Evolutionary conservation across 768 basidiomycete species (phyloP), one percentile per base, ranked within the genome.

Genomic region (Macrolepiota dolichaula): DNA sequence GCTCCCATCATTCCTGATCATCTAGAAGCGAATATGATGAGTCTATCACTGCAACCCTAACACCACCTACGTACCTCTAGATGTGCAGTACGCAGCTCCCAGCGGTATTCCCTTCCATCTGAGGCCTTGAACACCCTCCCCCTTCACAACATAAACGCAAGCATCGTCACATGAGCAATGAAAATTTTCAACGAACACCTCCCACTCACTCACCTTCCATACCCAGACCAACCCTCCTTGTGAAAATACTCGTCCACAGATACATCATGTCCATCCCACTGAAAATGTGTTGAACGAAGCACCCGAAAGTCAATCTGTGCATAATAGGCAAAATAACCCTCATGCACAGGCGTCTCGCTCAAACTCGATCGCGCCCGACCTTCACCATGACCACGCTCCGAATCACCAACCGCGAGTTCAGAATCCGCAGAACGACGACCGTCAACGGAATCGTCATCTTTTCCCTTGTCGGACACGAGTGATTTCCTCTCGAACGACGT

Each of bases 41-140:
- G 7, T 32, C 29, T 2, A 42, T 13, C 13, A 46, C n/a, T 9
- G 15, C 3, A 49, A 32, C 25, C 37, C 13, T 13, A 15, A 29
- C 22, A 35, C 11, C 4, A 17, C 25, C 54, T 19, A 19, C 55
- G 36, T 17, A 62, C 52, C 50, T 64, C 59, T 29, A 70, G 70
- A 15, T 72, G 67, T 5, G 64, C 66, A 4, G 55, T 37, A 0
- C 55, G 59, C 60, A 76, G 65, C 12, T 67, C 65, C 76, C 76
- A 78, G 17, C 70, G 68, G 32, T 76, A 77, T n/a, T 68, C 62
- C 13, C 53, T 61, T 9, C 73, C 72, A 50, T 65, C 62, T 4
- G 62, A 63, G 10, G 59, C 65, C 11, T 36, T 61, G 52, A 65
- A 65, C 4, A 63, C 58, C n/a, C 65, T 51, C 24, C 55, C 56